phyloP scores from a whole-genome alignment of 2,329 filamentous ascomycete species.

The Dactylellina haptotyla region DNA sequence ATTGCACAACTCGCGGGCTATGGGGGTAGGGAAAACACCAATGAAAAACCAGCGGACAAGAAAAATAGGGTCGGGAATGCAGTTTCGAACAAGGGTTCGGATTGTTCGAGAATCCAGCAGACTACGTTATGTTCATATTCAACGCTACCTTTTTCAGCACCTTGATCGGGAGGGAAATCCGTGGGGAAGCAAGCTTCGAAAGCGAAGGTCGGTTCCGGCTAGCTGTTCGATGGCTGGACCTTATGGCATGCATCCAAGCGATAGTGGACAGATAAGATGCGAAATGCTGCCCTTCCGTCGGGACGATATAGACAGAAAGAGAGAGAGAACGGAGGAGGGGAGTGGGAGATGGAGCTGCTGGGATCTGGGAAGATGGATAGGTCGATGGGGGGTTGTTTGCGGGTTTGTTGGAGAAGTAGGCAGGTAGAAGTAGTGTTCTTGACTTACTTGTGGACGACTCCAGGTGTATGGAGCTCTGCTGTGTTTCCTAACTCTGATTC shows the following conservation, averaged over 20 bases:
- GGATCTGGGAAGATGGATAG: constrained; percentile 3
- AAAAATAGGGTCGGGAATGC: constrained; percentile 17
- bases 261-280: constrained; percentile 31
- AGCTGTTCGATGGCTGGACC: constrained; percentile 16
- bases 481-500: too few relatives aligned
- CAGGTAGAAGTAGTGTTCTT: too few relatives aligned
- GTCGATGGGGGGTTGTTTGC: background rate
- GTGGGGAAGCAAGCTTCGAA: constrained; percentile 1
- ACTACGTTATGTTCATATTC: background rate
- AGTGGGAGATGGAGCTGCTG: background rate
- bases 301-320: background rate
- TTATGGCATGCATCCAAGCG: constrained; percentile 17
- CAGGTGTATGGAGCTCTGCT: too few relatives aligned
- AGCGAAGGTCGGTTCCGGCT: too few relatives aligned
- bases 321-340: background rate
- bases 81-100: constrained; percentile 6
- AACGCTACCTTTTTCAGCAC: constrained; percentile 11
- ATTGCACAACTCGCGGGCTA: constrained; percentile 19
- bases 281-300: background rate
- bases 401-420: background rate
- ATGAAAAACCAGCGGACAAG: background rate
- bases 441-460: too few relatives aligned
- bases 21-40: too few relatives aligned
- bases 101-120: background rate
- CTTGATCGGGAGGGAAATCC: background rate